Conservation (phyloP, 805 yeast genomes). For the Ogataea ganodermae region DNA sequence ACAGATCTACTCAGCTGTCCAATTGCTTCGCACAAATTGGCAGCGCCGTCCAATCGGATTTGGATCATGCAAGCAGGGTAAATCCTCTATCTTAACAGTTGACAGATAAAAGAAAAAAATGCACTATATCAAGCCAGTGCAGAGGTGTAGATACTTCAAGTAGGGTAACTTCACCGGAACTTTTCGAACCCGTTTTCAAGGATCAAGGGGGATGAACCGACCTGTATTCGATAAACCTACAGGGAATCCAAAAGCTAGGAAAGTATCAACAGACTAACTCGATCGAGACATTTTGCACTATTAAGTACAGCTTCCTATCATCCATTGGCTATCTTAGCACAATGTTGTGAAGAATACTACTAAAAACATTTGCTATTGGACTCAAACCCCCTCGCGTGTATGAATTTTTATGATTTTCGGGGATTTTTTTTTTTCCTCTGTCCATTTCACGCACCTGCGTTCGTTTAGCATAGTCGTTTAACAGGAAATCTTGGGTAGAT, state of each 20-base stretch:
- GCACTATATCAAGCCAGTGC: background rate
- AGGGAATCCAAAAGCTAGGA: too few relatives aligned
- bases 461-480: constrained; percentile 4
- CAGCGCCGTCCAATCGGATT: background rate
- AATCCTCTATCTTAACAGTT: background rate
- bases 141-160: background rate
- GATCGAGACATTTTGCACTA: too few relatives aligned
- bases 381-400: too few relatives aligned
- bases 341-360: too few relatives aligned
- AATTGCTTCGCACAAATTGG: background rate
- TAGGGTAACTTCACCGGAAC: constrained; percentile 1
- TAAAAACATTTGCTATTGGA: too few relatives aligned
- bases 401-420: background rate
- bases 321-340: too few relatives aligned
- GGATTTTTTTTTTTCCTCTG: background rate
- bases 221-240: too few relatives aligned
- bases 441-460: background rate
- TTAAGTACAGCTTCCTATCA: too few relatives aligned
- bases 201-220: too few relatives aligned
- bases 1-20: background rate
- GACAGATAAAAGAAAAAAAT: constrained; percentile 1
- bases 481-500: background rate
- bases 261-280: too few relatives aligned
- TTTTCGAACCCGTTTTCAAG: too few relatives aligned
- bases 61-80: constrained; percentile 1